Conservation (phyloP, 2,329 filamentous ascomycete species). For the Myriosclerotinia duriaeana region DNA sequence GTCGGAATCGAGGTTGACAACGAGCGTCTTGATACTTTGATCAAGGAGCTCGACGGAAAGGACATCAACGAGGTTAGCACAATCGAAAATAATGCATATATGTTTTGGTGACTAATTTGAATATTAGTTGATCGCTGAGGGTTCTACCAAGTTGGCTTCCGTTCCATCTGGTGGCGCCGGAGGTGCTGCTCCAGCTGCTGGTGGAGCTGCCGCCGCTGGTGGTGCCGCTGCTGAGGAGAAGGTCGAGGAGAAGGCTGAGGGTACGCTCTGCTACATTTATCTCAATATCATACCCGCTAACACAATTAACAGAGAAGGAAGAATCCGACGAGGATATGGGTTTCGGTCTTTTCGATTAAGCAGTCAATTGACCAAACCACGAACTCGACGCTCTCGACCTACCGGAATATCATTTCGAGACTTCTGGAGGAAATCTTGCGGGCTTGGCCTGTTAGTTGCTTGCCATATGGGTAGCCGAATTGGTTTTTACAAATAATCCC, state of each 20-base stretch:
- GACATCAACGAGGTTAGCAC: conserved; percentile 79
- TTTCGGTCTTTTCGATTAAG: conserved; percentile 75
- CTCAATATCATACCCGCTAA: conserved; percentile 30
- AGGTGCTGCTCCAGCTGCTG: conserved; percentile 66
- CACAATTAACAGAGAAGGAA: conserved; percentile 54
- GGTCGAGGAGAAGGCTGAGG: conserved; percentile 74
- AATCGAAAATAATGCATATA: conserved; percentile 36
- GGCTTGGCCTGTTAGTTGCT: conserved; percentile 37
- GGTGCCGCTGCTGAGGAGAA: conserved; percentile 62
- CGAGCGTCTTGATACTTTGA: conserved; percentile 81
- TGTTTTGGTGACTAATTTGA: conserved; percentile 31
- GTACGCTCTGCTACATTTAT: conserved; percentile 59
- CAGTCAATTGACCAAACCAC: conserved; percentile 37
- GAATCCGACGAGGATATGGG: conserved; percentile 76
- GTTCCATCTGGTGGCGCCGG: conserved; percentile 89
- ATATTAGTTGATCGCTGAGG: conserved; percentile 81
- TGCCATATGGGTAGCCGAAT: conserved; percentile 34
- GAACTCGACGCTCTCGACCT: conserved; percentile 34
- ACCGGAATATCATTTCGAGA: conserved; percentile 30
- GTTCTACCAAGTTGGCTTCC: conserved; percentile 91
- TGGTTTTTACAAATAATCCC: conserved; percentile 28
- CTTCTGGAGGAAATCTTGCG: conserved; percentile 38
- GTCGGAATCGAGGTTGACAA: conserved; percentile 93
- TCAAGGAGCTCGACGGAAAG: conserved; percentile 90
- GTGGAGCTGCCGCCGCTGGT: conserved; percentile 65